A percentile compares a stretch with the other conserved stretches of the same genome.
Conservation (phyloP, 2,329 filamentous ascomycete species). For the Ophiostoma novo-ulmi region DNA sequence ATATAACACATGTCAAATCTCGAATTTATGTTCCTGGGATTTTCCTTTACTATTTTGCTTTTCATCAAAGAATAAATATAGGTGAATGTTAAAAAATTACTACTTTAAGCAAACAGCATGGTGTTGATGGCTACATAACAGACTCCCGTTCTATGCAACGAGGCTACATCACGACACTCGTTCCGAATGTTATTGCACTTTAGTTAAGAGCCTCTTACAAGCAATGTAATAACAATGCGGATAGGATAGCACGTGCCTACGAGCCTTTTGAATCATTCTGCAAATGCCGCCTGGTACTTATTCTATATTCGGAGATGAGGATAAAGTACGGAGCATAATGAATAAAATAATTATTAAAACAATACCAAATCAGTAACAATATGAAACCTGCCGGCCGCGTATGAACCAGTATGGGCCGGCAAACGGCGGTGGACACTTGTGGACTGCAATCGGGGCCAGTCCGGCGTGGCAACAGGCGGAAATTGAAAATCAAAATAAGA, state of each 20-base stretch:
- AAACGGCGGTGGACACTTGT: not conserved
- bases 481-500: too few relatives aligned
- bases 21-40: too few relatives aligned
- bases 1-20: too few relatives aligned
- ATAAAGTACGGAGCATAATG: not conserved
- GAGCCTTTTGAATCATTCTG: not conserved
- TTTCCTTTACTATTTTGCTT: too few relatives aligned
- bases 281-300: not conserved
- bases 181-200: not conserved
- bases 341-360: not conserved
- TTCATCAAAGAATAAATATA: too few relatives aligned
- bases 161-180: not conserved
- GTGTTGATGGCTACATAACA: not conserved
- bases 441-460: not conserved
- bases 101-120: too few relatives aligned
- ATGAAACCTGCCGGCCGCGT: not conserved
- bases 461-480: conserved; percentile 3
- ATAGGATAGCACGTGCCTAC: not conserved
- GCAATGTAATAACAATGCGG: not conserved
- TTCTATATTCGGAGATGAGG: conserved; percentile 12
- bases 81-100: too few relatives aligned
- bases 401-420: not conserved
- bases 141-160: not conserved
- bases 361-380: not conserved
- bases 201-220: not conserved